Evolutionary conservation across 2,329 filamentous ascomycete genomes (phyloP), one percentile per base, ranked within the genome.

Genomic region (Pseudogymnoascus sp.): DNA sequence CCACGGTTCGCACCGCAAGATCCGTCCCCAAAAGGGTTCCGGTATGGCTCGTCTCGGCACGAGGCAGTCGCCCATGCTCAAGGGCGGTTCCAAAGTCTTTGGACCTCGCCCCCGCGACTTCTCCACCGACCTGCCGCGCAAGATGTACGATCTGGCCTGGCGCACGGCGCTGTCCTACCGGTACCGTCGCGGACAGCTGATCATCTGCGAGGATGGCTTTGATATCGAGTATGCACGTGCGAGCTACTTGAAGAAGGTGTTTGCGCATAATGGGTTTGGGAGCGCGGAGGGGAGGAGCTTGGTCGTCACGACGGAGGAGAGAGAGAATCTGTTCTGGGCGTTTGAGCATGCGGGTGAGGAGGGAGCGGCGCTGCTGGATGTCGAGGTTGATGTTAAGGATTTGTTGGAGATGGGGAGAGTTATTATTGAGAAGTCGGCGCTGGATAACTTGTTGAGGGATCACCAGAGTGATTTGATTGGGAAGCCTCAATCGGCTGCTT

Each of bases 301-400:
- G 16, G 85, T 96, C 65, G 85, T 96, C 65, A 91, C 90, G 1
- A 80, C 78, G 33, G 78, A 81, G 62, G 75, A 77, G 68, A 80
- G 88, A 65, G 79, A 82, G 42, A 82, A 84, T 62, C 78, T 97
- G 58, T 88, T 86, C 67, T 80, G 80, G 38, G 86, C 87, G 35
- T 79, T 96, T 72, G 81, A 83, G 60, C 77, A 83, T 64, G 76
- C 87, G 65, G 83, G 82, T 7, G 78, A 83, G 70, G 83, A 92
- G 65, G 91, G 89, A 19, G 83, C 85, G 62, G 87, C 88, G 7
- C 78, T 92, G 68, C 82, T 84, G 63, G 79, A 88, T 64, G 78
- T 82, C n/a, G 89, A 96, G 66, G 91, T 99, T 36, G 94, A 97
- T 76, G 91, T 99, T 66, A 99, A 97, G 83, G 90, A 97, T 74